A percentile compares a stretch with the other conserved stretches of the same genome.
These are phyloP conservation scores for Euryodendron excelsum DNA, from an alignment of 148 eudicot genomes.

Conservation along the genomic window DNA sequence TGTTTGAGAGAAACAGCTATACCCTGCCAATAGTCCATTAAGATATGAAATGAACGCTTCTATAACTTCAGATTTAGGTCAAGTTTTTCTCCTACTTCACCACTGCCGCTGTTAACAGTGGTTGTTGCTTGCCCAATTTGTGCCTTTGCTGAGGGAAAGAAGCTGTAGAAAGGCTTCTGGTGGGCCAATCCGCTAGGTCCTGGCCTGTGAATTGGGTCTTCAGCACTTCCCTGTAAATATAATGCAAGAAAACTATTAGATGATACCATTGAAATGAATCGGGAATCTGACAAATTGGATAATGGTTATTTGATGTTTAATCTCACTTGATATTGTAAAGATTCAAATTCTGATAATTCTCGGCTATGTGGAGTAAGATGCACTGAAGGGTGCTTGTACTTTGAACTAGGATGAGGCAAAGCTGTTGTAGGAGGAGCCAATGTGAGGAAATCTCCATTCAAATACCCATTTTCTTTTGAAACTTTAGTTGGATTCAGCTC, in stretches of 20 bases:
- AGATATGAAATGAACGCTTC: no score
- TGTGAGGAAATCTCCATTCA: constrained; percentile 46
- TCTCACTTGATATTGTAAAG: constrained; percentile 38
- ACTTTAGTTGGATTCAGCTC: constrained; percentile 22
- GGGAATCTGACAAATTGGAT: not conserved
- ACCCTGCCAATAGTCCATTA: no score
- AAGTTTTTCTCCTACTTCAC: constrained; percentile 26
- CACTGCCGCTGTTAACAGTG: constrained; percentile 15
- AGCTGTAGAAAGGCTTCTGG: constrained; percentile 28
- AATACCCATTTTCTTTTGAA: constrained; percentile 15
- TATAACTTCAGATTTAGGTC: constrained; percentile 49
- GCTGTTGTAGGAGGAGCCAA: constrained; percentile 39
- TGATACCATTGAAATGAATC: not conserved
- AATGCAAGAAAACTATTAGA: not conserved
- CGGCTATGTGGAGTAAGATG: constrained; percentile 9
- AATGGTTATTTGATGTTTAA: not conserved
- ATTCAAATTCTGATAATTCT: constrained; percentile 20
- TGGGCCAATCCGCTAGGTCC: constrained; percentile 21
- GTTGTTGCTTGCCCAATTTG: constrained; percentile 18
- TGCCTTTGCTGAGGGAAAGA: constrained; percentile 31
- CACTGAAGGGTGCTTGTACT: constrained; percentile 19
- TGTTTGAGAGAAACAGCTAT: not conserved
- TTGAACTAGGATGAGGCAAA: constrained; percentile 22
- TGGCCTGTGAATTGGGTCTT: constrained; percentile 10
- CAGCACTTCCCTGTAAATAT: constrained; percentile 28